Evolutionary conservation across 495 filamentous ascomycete genomes (phyloP), one percentile per base, ranked within the genome.

Genomic region (Achaetomiella virescens): DNA sequence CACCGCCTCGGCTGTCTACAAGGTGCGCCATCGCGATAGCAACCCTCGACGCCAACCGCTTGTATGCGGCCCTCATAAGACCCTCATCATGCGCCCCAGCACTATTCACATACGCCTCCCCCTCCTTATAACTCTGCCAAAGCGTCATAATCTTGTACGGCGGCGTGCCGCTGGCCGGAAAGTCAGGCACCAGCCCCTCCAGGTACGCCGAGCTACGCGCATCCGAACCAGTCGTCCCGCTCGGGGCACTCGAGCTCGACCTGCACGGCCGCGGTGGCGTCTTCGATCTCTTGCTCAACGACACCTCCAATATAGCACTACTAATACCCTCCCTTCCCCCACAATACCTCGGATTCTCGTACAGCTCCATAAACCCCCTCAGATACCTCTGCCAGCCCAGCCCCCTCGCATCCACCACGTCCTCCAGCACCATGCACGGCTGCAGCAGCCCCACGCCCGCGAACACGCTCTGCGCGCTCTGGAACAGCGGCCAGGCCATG

Each of bases 401-500:
- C 0, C 63, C 61, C 2, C 51, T 22, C 0, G 54, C 58, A 2
- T 59, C 52, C 7, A 66, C 55, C 12, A 50, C 31, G 11, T 61
- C 51, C 25, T 57, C 55, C 14, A 66, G 41, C n/a, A 48, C 52
- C 61, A 63, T 55, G 58, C 61, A 66, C 7, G 61, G 61, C 55
- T 54, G 42, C 5, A 61, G 35, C 12, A 61, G 33, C 1, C 42
- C 47, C 2, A 52, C 50, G 15, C 18, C 21, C 9, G 11, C 14
- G 31, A 66, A 66, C 35, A 57, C 48, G 52, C 54, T 58, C n/a
- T 42, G 25, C 14, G 21, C 6, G 1, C 27, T 15, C 25, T 63
- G 57, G 22, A 63, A 59, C 7, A 61, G 43, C 43, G 46, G 57
- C 63, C 63, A 66, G 8, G 57, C 52, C 61, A 58, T 55, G 58